Conservation (phyloP, 495 filamentous ascomycete species). For the Daldinia vernicosa region DNA sequence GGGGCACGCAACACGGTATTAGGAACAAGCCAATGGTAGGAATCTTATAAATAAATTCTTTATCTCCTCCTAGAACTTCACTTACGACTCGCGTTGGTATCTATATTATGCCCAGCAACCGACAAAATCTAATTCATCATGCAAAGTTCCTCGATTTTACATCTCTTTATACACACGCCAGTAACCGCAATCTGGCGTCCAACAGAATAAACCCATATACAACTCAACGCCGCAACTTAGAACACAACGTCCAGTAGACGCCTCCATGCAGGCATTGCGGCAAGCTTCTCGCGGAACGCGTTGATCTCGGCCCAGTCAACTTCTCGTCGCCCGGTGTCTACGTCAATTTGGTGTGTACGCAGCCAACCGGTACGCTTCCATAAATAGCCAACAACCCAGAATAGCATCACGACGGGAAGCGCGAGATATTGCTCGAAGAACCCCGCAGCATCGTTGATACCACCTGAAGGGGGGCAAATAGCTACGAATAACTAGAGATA, state of each 20-base stretch:
- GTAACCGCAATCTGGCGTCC: neutral
- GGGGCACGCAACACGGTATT: too few relatives aligned
- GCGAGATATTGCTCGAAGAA: conserved; percentile 75
- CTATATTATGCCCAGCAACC: neutral
- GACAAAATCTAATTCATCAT: neutral
- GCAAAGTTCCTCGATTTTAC: neutral
- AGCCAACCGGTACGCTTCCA: conserved; percentile 72
- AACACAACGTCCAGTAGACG: conserved; percentile 57
- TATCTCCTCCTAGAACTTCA: neutral
- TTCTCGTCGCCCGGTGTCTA: conserved; percentile 69
- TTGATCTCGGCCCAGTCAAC: conserved; percentile 66
- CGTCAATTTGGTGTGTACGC: conserved; percentile 64
- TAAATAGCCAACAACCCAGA: conserved; percentile 61
- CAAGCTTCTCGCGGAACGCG: conserved; percentile 52
- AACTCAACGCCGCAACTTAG: conserved; percentile 42
- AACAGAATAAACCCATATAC: conserved; percentile 1
- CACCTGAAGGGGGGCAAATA: conserved; percentile 54
- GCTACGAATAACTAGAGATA: conserved; percentile 59
- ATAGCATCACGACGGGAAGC: conserved; percentile 64
- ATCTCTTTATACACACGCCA: conserved; percentile 1
- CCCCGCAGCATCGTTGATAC: conserved; percentile 56
- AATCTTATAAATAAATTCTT: neutral
- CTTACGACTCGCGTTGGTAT: neutral
- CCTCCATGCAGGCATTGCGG: conserved; percentile 62
- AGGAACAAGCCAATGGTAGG: neutral